Base-by-base conservation (phyloP, 805 yeast genomes). In the Starmerella vaccinii region DNA sequence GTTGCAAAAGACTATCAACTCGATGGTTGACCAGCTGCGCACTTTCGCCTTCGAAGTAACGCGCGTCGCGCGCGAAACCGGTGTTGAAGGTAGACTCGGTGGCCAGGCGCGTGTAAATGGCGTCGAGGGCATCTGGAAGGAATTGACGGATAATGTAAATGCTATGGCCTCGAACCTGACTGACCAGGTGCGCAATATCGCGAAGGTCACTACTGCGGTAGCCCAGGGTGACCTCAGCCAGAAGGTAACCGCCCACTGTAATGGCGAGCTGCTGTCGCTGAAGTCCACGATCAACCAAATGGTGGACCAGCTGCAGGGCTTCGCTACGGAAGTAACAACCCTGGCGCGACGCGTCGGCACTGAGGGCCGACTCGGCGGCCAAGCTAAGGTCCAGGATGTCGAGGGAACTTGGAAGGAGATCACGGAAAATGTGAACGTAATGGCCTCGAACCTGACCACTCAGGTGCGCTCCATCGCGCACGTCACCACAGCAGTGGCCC, bases 401-500 rank as follows among this genome's bases (percentile, higher is more conserved):
- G 85, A 82, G 57, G 95, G 95, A 18, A 82, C 84, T 47, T 86
- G 95, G 95, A 77, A 86, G 61, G 80, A 83, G 26, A 76, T 86
- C 53, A 82, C 88, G 22, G 89, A 84, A 61, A 84, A 84, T 59
- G 87, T 86, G 58, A 86, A 86, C 63, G 83, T 83, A 50, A 86
- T 86, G 95, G 95, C 95, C 5, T 71, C 80, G 34, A 86, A 86
- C 63, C 73, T 86, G 58, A 86, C 95, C 0, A 84, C 84, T 54
- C 95, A 86, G 68, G 95, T 86, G 58, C 76, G 95, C 67, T 80
- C 87, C 16, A 86, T 86, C 59, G 95, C 94, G 4, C 84, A 88
- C 12, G 95, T 86, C 51, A 87, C 95, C 1, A 83, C 95, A 3
- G 95, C 94, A 3, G 95, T 86, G 40, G 95, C 95, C 1, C 84